Conservation (phyloP, 2,329 filamentous ascomycete species). For the Aureobasidium melanogenum region DNA sequence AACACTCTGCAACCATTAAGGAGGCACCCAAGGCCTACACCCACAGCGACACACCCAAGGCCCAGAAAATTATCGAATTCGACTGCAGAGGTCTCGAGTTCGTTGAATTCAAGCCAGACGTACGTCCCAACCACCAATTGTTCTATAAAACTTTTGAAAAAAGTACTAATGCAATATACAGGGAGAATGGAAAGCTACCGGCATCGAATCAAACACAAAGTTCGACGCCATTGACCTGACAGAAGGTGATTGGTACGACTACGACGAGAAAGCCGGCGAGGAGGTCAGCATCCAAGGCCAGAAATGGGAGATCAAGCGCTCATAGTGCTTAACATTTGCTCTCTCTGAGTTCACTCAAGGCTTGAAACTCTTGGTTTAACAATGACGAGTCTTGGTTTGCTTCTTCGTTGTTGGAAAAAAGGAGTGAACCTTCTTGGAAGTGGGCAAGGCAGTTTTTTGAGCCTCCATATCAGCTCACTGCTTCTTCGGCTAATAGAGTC, state of each 20-base stretch:
- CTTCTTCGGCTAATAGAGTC: not conserved
- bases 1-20: conserved; percentile 79
- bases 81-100: conserved; percentile 95
- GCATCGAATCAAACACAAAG: conserved; percentile 68
- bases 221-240: conserved; percentile 73
- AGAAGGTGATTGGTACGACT: conserved; percentile 97
- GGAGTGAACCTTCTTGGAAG: too few species aligned
- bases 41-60: conserved; percentile 53
- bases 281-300: conserved; percentile 48
- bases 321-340: conserved; percentile 39
- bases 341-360: too few species aligned
- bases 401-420: too few species aligned
- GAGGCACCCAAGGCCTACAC: conserved; percentile 63
- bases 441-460: not conserved
- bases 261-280: conserved; percentile 32
- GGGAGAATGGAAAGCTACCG: conserved; percentile 83
- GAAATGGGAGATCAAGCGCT: conserved; percentile 73
- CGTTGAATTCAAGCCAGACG: conserved; percentile 76
- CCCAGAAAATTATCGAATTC: conserved; percentile 76
- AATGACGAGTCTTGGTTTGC: too few species aligned
- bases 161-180: too few species aligned
- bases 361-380: too few species aligned
- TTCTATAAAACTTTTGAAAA: too few species aligned
- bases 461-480: not conserved
- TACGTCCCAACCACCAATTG: not conserved